These are phyloP conservation scores for Lunasporangiospora selenospora DNA, from an alignment of 192 early-diverging fungal genomes.

Conservation along the genomic window DNA sequence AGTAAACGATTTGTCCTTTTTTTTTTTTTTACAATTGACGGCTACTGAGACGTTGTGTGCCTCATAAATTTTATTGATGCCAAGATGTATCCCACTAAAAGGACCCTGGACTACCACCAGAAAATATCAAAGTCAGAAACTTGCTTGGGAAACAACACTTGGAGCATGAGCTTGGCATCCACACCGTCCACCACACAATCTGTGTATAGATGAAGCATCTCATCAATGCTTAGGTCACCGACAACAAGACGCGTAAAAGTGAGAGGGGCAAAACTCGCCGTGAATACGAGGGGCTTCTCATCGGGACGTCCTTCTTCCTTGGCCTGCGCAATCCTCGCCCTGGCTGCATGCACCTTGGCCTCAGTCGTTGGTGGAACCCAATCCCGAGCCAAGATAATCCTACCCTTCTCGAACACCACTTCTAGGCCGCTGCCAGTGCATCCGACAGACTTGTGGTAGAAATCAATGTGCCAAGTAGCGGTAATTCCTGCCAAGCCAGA, in stretches of 20 bases:
- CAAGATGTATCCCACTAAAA: too few relatives aligned
- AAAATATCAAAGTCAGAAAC: too few relatives aligned
- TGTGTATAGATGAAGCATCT: neutral
- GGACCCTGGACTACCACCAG: too few relatives aligned
- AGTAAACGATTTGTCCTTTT: too few relatives aligned
- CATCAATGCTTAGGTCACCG: neutral
- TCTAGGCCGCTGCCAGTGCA: constrained; percentile 23
- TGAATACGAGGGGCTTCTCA: neutral
- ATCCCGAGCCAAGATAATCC: constrained; percentile 15
- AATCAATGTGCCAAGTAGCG: constrained; percentile 8
- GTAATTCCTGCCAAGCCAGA: constrained; percentile 16
- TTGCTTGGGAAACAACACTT: too few relatives aligned
- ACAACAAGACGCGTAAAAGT: neutral
- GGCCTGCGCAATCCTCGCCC: neutral
- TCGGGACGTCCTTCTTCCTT: neutral
- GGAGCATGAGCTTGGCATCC: too few relatives aligned
- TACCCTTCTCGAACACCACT: constrained; percentile 21
- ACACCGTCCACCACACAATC: too few relatives aligned
- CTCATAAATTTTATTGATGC: too few relatives aligned
- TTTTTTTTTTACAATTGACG: too few relatives aligned
- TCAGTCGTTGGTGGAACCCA: constrained; percentile 6
- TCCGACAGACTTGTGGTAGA: constrained; percentile 23
- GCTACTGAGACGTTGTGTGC: too few relatives aligned
- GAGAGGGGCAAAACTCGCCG: constrained; percentile 6
- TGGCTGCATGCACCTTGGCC: neutral